Percentiles rank a stretch among this genome's conserved stretches.
Evolutionary conservation across 2,329 filamentous ascomycete species (phyloP).

Genomic region (Rugonectria rugulosa): DNA sequence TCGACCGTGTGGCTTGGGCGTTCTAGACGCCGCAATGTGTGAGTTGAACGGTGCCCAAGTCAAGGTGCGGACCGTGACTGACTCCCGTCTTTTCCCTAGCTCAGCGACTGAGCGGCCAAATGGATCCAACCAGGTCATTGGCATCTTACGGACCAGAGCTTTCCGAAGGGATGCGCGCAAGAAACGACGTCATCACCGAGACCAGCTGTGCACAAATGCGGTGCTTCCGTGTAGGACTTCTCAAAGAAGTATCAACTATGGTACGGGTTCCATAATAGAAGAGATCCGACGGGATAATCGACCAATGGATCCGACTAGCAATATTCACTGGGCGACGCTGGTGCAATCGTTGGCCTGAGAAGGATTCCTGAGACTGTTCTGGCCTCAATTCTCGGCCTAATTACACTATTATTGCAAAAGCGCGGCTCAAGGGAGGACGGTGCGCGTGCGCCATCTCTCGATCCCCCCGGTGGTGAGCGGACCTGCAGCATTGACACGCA

Average conservation of each 20-base stretch:
- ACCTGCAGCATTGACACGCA: constrained; percentile 40
- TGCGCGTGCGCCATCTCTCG: constrained; percentile 13
- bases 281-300: neutral
- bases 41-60: constrained; percentile 39
- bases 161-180: constrained; percentile 19
- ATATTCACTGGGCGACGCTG: neutral
- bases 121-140: constrained; percentile 34
- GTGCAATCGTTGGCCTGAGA: neutral
- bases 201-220: too few species aligned
- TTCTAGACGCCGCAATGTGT: constrained; percentile 28
- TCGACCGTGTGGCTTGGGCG: constrained; percentile 16
- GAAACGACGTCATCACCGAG: constrained; percentile 22
- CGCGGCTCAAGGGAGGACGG: constrained; percentile 12
- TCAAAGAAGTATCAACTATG: too few species aligned
- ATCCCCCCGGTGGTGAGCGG: constrained; percentile 21
- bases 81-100: constrained; percentile 42
- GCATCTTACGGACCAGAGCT: constrained; percentile 2
- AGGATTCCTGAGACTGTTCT: constrained; percentile 8
- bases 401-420: neutral
- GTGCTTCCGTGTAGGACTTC: too few species aligned
- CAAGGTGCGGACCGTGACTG: constrained; percentile 39
- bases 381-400: constrained; percentile 9
- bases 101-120: constrained; percentile 29
- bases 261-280: too few species aligned
- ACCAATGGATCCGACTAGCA: too few species aligned